Conservation (phyloP, 129 eudicot species). For the Centaurea solstitialis region DNA sequence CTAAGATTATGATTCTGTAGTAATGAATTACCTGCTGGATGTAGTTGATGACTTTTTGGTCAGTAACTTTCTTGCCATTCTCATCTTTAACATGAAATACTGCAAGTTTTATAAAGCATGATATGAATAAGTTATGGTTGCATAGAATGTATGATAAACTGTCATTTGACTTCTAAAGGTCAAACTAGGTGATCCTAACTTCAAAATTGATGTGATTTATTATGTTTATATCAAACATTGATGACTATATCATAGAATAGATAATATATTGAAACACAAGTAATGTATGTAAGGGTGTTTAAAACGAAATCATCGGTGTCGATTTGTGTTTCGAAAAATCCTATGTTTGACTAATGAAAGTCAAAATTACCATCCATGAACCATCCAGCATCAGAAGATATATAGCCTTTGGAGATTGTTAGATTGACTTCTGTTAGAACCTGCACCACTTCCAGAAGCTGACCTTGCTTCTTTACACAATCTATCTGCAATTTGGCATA, state of each 20-base stretch:
- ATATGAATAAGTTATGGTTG: not conserved
- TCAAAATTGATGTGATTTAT: not conserved
- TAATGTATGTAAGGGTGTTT: not conserved
- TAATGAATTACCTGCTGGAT: conserved; percentile 55
- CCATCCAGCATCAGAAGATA: conserved; percentile 85
- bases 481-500: conserved; percentile 52
- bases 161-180: not conserved
- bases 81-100: conserved; percentile 81
- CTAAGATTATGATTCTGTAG: not conserved
- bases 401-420: conserved; percentile 67
- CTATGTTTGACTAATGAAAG: not conserved
- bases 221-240: not conserved
- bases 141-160: conserved; percentile 2
- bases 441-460: conserved; percentile 76
- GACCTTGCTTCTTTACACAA: conserved; percentile 69
- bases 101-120: conserved; percentile 25
- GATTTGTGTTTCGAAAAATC: not conserved
- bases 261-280: not conserved
- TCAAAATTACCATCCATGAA: conserved; percentile 73
- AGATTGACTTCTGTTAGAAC: conserved; percentile 73
- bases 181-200: not conserved
- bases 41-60: conserved; percentile 52
- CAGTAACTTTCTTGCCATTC: conserved; percentile 58
- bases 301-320: not conserved
- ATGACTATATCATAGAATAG: no score